phyloP scores from a whole-genome alignment of 129 eudicot species.

The Ambrosia artemisiifolia region DNA sequence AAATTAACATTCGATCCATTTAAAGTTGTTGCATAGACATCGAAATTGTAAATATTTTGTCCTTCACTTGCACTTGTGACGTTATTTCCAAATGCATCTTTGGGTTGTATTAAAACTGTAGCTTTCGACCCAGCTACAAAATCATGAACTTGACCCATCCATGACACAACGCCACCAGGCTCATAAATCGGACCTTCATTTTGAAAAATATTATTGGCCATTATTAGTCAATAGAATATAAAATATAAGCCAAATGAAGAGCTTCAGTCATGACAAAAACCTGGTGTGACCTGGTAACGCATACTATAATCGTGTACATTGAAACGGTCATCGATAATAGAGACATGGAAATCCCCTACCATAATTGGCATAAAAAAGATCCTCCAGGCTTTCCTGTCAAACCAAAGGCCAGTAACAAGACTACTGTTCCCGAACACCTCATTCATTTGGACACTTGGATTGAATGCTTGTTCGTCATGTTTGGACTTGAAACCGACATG shows the following conservation, averaged over 20 bases:
- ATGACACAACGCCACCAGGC: conserved; percentile 64
- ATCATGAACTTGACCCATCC: conserved; percentile 47
- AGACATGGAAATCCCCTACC: conserved; percentile 21
- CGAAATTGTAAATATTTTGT: conserved; percentile 22
- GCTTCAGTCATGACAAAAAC: conserved; percentile 27
- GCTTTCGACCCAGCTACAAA: conserved; percentile 62
- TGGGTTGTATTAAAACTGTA: conserved; percentile 59
- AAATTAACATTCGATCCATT: conserved; percentile 46
- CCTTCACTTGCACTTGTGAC: conserved; percentile 48
- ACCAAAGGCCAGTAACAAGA: neutral
- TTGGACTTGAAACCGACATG: conserved; percentile 34
- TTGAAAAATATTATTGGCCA: neutral
- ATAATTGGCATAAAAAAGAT: neutral
- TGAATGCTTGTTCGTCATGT: conserved; percentile 18
- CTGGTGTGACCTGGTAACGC: conserved; percentile 58
- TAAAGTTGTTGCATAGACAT: conserved; percentile 33
- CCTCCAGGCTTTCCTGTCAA: neutral
- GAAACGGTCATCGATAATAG: conserved; percentile 48
- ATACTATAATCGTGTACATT: conserved; percentile 25
- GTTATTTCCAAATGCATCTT: conserved; percentile 87
- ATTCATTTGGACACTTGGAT: neutral
- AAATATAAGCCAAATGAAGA: neutral
- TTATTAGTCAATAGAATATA: neutral
- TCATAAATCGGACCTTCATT: conserved; percentile 65
- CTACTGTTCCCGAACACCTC: neutral